These are phyloP conservation scores for Pyrenula aspistea DNA, from an alignment of 495 filamentous ascomycete genomes.

Conservation along the genomic window DNA sequence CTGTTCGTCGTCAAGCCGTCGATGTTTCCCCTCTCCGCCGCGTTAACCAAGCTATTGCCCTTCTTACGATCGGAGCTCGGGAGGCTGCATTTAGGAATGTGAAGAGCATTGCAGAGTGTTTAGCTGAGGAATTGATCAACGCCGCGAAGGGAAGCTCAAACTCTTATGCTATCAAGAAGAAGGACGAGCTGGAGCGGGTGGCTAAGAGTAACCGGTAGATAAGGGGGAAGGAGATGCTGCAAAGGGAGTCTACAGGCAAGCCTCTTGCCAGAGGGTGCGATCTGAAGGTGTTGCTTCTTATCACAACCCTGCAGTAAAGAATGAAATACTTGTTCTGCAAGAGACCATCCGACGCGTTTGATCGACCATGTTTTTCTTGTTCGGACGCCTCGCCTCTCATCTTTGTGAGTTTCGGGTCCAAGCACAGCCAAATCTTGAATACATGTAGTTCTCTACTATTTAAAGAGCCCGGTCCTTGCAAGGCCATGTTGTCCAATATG, in stretches of 20 bases:
- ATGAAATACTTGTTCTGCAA: too few species aligned
- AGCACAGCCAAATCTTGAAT: too few species aligned
- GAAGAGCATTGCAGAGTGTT: constrained; percentile 96
- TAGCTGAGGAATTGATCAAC: constrained; percentile 99
- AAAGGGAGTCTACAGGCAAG: constrained; percentile 32
- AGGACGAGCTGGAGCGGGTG: constrained; percentile 99
- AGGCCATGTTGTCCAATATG: too few species aligned
- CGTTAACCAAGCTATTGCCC: constrained; percentile 98
- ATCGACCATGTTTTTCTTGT: too few species aligned
- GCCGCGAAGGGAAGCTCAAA: constrained; percentile 99
- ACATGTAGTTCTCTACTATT: too few species aligned
- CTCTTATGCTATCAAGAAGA: constrained; percentile 99
- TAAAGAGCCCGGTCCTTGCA: too few species aligned
- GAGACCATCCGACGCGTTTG: too few species aligned
- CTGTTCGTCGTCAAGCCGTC: constrained; percentile 98
- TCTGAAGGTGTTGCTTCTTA: too few species aligned
- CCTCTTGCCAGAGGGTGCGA: constrained; percentile 35
- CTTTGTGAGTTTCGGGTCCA: too few species aligned
- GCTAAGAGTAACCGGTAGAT: constrained; percentile 98
- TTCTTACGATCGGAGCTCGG: constrained; percentile 93
- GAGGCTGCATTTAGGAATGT: constrained; percentile 98
- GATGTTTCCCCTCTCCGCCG: constrained; percentile 98
- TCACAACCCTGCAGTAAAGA: too few species aligned
- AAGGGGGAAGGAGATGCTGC: constrained; percentile 10
- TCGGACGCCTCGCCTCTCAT: too few species aligned